A percentile compares a stretch with the other conserved stretches of the same genome.
phyloP scores from a whole-genome alignment of 257 asterid species.

The Cordia subcordata region DNA sequence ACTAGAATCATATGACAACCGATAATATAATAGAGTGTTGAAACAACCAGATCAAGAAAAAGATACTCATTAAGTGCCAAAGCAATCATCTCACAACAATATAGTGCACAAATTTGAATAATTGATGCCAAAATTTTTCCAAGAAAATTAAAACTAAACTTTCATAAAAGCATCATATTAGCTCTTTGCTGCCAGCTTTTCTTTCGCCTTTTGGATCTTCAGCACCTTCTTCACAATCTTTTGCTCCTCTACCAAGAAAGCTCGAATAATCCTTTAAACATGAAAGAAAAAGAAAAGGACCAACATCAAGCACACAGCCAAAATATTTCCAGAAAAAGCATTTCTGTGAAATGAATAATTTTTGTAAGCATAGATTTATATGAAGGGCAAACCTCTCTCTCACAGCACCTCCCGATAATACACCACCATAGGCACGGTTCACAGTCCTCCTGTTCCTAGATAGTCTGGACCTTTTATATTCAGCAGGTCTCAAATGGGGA shows the following conservation, averaged over 20 bases:
- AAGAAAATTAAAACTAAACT: not conserved
- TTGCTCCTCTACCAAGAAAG: conserved; percentile 57
- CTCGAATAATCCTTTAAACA: conserved; percentile 40
- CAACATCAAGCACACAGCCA: not conserved
- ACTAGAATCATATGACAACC: too few relatives aligned
- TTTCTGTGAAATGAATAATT: too few relatives aligned
- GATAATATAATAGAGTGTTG: not conserved
- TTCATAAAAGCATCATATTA: conserved; percentile 7
- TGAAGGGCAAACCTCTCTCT: conserved; percentile 39
- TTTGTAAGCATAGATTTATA: not conserved
- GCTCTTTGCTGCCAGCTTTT: conserved; percentile 42
- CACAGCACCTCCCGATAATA: conserved; percentile 46
- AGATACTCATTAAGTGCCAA: conserved; percentile 1
- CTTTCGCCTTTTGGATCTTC: conserved; percentile 54
- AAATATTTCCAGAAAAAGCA: not conserved
- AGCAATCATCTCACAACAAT: not conserved
- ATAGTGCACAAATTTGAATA: not conserved
- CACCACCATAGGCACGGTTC: conserved; percentile 59
- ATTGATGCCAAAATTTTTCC: not conserved
- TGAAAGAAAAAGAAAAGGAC: not conserved
- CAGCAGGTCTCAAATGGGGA: conserved; percentile 60
- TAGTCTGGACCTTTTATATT: conserved; percentile 56
- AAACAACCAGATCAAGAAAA: conserved; percentile 1
- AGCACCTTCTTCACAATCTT: conserved; percentile 59
- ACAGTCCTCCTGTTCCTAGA: conserved; percentile 53